Conservation (phyloP, 306 rosid genomes). For the Cicer judaicum region DNA sequence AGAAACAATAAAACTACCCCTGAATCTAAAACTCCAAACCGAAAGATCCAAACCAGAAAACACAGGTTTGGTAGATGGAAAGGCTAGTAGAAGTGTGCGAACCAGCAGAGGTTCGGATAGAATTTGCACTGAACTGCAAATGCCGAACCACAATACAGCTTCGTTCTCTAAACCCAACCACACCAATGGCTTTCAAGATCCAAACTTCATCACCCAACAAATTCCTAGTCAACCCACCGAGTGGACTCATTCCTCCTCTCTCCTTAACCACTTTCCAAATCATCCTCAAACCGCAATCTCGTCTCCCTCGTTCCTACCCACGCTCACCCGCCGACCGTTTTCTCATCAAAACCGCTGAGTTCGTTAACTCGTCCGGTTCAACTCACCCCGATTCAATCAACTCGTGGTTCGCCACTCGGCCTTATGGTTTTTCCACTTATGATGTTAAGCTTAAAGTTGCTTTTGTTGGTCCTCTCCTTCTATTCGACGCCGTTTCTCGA, state of each 20-base stretch:
- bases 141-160: conserved; percentile 72
- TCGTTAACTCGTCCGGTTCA: conserved; percentile 37
- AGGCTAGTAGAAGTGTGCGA: conserved; percentile 63
- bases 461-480: conserved; percentile 65
- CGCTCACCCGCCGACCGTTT: conserved; percentile 78
- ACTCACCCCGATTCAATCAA: conserved; percentile 47
- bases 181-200: conserved; percentile 71
- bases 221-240: conserved; percentile 80
- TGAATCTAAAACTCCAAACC: too few species aligned
- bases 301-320: conserved; percentile 63
- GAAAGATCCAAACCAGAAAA: background rate
- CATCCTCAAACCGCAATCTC: conserved; percentile 77
- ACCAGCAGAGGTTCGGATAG: conserved; percentile 62
- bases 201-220: conserved; percentile 79
- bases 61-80: conserved; percentile 37
- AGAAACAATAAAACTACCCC: too few species aligned
- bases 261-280: conserved; percentile 67
- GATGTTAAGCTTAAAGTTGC: conserved; percentile 68
- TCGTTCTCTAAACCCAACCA: conserved; percentile 50
- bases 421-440: conserved; percentile 33
- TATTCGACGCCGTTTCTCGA: conserved; percentile 54
- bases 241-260: conserved; percentile 63
- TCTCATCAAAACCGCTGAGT: conserved; percentile 62
- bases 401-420: conserved; percentile 53
- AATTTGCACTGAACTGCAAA: conserved; percentile 62